phyloP scores from a whole-genome alignment of 1,139 yeast genomes.

The Pichia sp. region DNA sequence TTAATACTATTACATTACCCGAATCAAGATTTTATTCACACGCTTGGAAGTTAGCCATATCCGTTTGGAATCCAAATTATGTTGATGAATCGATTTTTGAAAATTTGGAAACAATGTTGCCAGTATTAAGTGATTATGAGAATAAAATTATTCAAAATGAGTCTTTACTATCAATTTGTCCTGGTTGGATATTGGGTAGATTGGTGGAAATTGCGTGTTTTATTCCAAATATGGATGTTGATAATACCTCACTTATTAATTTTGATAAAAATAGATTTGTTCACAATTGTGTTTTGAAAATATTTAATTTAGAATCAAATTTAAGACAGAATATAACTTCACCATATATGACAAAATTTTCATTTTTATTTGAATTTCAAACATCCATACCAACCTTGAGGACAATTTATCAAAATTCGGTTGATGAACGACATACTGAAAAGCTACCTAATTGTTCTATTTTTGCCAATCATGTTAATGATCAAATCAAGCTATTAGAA shows the following conservation, averaged over 20 bases:
- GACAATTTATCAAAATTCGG: constrained; percentile 37
- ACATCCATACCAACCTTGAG: constrained; percentile 17
- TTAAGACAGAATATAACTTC: constrained; percentile 17
- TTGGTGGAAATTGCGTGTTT: constrained; percentile 59
- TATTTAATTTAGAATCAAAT: constrained; percentile 33
- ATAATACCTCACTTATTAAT: constrained; percentile 51
- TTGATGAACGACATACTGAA: constrained; percentile 36
- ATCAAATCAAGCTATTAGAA: constrained; percentile 45
- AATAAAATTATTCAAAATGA: constrained; percentile 3
- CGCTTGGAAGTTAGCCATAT: constrained; percentile 60
- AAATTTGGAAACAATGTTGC: constrained; percentile 15
- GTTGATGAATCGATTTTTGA: constrained; percentile 11
- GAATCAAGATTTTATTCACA: constrained; percentile 65
- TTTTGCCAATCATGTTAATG: constrained; percentile 39
- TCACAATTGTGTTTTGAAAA: constrained; percentile 48
- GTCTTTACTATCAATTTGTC: constrained; percentile 60
- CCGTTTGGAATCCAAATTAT: constrained; percentile 12
- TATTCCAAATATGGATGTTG: constrained; percentile 61
- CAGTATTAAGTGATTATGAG: constrained; percentile 8
- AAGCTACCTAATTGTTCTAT: constrained; percentile 30
- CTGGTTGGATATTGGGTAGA: constrained; percentile 70
- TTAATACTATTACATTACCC: constrained; percentile 72
- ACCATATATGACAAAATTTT: constrained; percentile 20
- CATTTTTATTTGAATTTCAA: constrained; percentile 27
- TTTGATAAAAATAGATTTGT: constrained; percentile 65